These are phyloP conservation scores for Penicillium sclerotigenum DNA, from an alignment of 2,329 filamentous ascomycete genomes.

Conservation along the genomic window DNA sequence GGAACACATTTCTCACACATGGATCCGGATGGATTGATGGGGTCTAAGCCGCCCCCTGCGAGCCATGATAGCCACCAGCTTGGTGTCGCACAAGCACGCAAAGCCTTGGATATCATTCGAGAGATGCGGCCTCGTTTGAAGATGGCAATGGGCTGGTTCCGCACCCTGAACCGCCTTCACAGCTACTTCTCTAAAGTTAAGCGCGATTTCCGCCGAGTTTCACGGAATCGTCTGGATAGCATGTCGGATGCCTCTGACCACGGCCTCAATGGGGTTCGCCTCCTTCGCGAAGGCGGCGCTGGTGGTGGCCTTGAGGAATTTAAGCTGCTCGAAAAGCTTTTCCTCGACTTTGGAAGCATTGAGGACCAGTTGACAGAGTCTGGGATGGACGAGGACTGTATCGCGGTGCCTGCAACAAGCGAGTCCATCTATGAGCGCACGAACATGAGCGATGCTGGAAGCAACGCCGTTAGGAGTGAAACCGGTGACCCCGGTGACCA, in stretches of 20 bases:
- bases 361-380: slow-evolving; percentile 40
- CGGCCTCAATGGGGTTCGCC: slow-evolving; percentile 29
- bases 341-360: slow-evolving; percentile 39
- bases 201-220: slow-evolving; percentile 37
- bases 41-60: slow-evolving; percentile 27
- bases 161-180: slow-evolving; percentile 43
- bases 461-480: slow-evolving; percentile 42
- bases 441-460: slow-evolving; percentile 40
- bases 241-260: slow-evolving; percentile 30
- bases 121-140: slow-evolving; percentile 41
- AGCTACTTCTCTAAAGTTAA: slow-evolving; percentile 42
- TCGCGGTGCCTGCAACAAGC: slow-evolving; percentile 18
- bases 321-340: slow-evolving; percentile 42
- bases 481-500: slow-evolving; percentile 33
- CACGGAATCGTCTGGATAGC: slow-evolving; percentile 31
- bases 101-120: slow-evolving; percentile 39
- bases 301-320: slow-evolving; percentile 39
- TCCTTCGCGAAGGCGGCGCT: slow-evolving; percentile 32
- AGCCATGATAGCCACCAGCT: slow-evolving; percentile 27
- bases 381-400: slow-evolving; percentile 34
- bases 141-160: slow-evolving; percentile 45
- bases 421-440: slow-evolving; percentile 31
- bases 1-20: slow-evolving; percentile 55
- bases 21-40: slow-evolving; percentile 52
- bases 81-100: slow-evolving; percentile 36